Evolutionary conservation across 1,139 yeast species (phyloP).

Genomic region (Diutina siamensis): DNA sequence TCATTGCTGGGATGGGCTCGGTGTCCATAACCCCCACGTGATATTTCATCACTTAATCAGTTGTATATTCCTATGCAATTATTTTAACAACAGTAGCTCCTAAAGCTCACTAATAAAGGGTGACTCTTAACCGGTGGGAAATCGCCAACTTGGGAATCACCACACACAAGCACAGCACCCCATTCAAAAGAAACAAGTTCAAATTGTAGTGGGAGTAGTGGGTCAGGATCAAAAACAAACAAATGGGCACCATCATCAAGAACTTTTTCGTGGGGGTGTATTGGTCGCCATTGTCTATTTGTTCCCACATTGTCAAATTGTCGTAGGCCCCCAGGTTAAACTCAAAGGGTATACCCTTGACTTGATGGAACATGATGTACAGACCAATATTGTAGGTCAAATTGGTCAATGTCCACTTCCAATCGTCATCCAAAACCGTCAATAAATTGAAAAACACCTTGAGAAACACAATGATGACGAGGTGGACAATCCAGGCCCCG

Average conservation of each 20-base stretch:
- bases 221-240: constrained; percentile 73
- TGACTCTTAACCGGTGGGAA: constrained; percentile 66
- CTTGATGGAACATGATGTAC: constrained; percentile 91
- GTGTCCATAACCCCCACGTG: not conserved
- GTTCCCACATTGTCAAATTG: constrained; percentile 97
- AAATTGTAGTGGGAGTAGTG: constrained; percentile 85
- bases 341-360: constrained; percentile 95
- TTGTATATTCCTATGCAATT: not conserved
- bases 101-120: constrained; percentile 33
- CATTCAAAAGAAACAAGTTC: constrained; percentile 66
- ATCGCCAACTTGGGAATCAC: constrained; percentile 87
- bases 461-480: constrained; percentile 65
- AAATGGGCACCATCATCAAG: constrained; percentile 81
- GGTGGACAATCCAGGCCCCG: constrained; percentile 92
- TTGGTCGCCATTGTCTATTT: constrained; percentile 92
- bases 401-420: constrained; percentile 92
- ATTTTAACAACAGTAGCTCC: too few relatives aligned
- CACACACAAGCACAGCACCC: constrained; percentile 65
- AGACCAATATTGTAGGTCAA: constrained; percentile 84
- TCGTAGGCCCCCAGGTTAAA: constrained; percentile 96
- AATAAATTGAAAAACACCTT: constrained; percentile 69
- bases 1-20: not conserved
- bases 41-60: too few relatives aligned
- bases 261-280: constrained; percentile 95
- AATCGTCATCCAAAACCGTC: constrained; percentile 59